Conservation (phyloP, 257 asterid species). For the Coffea canephora region DNA sequence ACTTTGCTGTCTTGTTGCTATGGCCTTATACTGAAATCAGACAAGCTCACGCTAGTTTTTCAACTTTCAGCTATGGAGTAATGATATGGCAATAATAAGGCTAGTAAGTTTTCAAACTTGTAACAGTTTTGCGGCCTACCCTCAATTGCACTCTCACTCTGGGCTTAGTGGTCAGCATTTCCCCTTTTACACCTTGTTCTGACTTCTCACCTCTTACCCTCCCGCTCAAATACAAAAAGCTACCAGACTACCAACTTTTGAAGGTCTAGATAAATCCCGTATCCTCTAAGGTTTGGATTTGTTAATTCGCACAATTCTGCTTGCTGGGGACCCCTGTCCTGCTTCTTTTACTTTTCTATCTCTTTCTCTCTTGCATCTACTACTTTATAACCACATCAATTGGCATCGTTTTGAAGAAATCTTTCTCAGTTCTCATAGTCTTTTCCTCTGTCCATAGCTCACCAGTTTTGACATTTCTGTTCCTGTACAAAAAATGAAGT, state of each 20-base stretch:
- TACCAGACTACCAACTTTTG: slow-evolving; percentile 23
- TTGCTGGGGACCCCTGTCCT: background rate
- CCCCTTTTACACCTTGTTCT: background rate
- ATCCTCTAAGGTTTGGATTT: slow-evolving; percentile 27
- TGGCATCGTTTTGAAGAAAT: slow-evolving; percentile 24
- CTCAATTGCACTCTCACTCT: slow-evolving; percentile 16
- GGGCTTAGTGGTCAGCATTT: slow-evolving; percentile 37
- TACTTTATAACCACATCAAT: slow-evolving; percentile 44
- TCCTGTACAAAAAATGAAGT: slow-evolving; percentile 43
- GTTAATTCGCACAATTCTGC: slow-evolving; percentile 22
- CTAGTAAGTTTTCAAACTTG: slow-evolving; percentile 12
- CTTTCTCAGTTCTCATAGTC: slow-evolving; percentile 17
- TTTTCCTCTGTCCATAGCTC: background rate
- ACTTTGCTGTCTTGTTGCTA: slow-evolving; percentile 7
- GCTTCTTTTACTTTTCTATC: slow-evolving; percentile 6
- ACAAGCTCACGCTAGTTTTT: slow-evolving; percentile 11
- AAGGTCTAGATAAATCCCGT: slow-evolving; percentile 25
- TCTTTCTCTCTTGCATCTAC: background rate
- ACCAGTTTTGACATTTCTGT: background rate
- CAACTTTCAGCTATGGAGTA: slow-evolving; percentile 17
- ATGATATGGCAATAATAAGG: slow-evolving; percentile 56
- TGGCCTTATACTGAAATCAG: background rate
- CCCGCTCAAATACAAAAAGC: slow-evolving; percentile 10
- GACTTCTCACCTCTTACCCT: background rate
- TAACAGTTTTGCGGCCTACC: slow-evolving; percentile 2